Evolutionary conservation across 371 early-diverging fungal species (phyloP), one percentile per base, ranked within the genome.

Genomic region (Phascolomyces articulosus): DNA sequence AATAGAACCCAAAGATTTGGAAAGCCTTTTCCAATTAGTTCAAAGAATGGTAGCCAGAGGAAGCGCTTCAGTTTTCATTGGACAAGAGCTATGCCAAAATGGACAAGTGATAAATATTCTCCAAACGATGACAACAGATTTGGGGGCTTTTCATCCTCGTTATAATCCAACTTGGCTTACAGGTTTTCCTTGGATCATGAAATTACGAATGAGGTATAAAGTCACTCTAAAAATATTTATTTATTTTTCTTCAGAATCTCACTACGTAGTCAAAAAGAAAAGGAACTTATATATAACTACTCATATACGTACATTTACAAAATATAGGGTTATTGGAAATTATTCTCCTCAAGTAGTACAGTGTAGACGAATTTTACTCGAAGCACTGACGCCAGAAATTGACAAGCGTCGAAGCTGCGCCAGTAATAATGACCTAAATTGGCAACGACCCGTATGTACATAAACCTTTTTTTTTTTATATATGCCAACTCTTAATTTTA

Each of bases 61-160:
- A 15, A 63, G 51, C 28, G 68, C 66, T 8, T 58, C 72, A 20
- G 55, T 68, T 23, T 68, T 72, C 58, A 66, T 63, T 0, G 72
- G 72, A 2, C 44, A 40, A 16, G 49, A 66, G 3, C 40, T 68
- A 13, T 40, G 49, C 62, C 57, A 72, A 40, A 54, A 72, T 47
- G 4, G 24, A 44, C 31, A 60, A 1, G 44, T 72, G 24, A 47
- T 72, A 16, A 61, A 56, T n/a, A 55, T 58, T 8, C 68, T 72
- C 62, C 66, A 72, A 38, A 66, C 63, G 28, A 48, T 72, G 47
- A 60, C 60, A 13, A 7, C 57, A 3, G 72, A 72, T 13, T 57
- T 72, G 27, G 11, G 1, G 6, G 63, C 63, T 4, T 18, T 62
- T 63, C 24, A 29, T 4, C 23, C 26, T 4, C 15, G 15, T 26